Evolutionary conservation across 2,329 filamentous ascomycete genomes (phyloP).

Genomic region (Phialocephala sp.): DNA sequence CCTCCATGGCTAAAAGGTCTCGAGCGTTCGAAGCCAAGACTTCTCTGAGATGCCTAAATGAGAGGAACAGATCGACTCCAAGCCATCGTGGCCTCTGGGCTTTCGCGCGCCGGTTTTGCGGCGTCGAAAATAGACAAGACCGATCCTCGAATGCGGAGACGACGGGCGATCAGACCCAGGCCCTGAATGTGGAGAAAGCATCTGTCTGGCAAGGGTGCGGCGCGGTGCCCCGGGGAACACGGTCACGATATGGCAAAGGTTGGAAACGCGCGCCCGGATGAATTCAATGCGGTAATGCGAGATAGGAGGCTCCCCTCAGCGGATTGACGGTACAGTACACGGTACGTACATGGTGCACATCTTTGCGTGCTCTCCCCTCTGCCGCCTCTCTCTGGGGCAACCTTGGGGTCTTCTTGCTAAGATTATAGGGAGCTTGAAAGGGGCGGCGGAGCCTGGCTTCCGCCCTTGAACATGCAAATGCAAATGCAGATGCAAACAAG

Average conservation of each 20-base stretch:
- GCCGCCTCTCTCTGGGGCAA: not conserved
- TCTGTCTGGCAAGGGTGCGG: not conserved
- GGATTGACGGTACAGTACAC: too few relatives aligned
- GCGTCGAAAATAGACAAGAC: not conserved
- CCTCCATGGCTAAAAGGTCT: too few relatives aligned
- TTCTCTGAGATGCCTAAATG: too few relatives aligned
- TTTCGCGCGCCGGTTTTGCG: too few relatives aligned
- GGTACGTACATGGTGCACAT: too few relatives aligned
- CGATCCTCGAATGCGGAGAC: slow-evolving; percentile 9
- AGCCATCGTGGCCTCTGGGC: too few relatives aligned
- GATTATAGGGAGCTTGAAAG: not conserved
- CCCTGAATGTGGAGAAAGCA: slow-evolving; percentile 5
- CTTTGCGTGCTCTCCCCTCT: too few relatives aligned
- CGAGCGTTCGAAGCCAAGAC: too few relatives aligned
- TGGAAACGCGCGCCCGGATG: not conserved
- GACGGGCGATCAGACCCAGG: slow-evolving; percentile 14
- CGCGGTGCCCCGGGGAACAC: not conserved
- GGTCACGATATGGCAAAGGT: not conserved
- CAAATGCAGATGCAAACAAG: not conserved
- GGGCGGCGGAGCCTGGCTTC: not conserved
- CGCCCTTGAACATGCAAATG: not conserved
- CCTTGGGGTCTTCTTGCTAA: not conserved
- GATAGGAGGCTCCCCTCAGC: slow-evolving; percentile 9
- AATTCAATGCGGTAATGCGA: slow-evolving; percentile 14
- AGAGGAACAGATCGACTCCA: too few relatives aligned